A percentile compares a stretch with the other conserved stretches of the same genome.
phyloP scores from a whole-genome alignment of 1,284 basidiomycete genomes.

The Cystodermella granulosa region DNA sequence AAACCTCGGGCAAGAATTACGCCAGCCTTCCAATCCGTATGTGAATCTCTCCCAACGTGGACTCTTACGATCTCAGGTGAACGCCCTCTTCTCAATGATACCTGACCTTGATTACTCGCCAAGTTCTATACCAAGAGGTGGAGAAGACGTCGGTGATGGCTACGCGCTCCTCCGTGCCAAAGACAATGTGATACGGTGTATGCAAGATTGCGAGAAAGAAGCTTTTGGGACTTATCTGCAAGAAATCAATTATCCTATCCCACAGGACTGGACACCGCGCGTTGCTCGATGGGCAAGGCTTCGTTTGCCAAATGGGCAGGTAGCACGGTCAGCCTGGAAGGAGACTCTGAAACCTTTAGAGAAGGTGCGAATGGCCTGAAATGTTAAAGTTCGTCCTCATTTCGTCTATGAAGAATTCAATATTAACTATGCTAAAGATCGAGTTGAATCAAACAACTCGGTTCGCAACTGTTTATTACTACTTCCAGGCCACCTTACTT shows the following conservation, averaged over 20 bases:
- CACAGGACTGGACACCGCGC: no score
- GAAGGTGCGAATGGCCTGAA: background rate
- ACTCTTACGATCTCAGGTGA: background rate
- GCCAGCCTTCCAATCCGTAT: background rate
- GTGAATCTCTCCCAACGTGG: background rate
- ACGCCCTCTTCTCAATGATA: background rate
- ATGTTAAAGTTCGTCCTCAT: background rate
- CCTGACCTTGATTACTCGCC: background rate
- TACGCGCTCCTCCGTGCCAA: background rate
- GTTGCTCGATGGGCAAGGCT: background rate
- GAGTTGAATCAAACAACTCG: background rate
- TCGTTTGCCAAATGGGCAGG: background rate
- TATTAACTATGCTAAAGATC: no score
- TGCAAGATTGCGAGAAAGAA: background rate
- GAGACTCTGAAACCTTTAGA: background rate
- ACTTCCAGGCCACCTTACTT: background rate
- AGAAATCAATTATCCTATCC: background rate
- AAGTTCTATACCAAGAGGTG: background rate
- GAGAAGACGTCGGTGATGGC: background rate
- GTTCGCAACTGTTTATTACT: background rate
- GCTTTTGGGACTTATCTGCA: background rate
- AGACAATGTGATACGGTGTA: background rate
- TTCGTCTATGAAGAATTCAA: no score
- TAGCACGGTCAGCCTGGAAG: background rate
- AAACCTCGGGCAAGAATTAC: background rate